Base-by-base conservation (phyloP, 2,329 filamentous ascomycete genomes). In the Ophiobolus disseminans region DNA sequence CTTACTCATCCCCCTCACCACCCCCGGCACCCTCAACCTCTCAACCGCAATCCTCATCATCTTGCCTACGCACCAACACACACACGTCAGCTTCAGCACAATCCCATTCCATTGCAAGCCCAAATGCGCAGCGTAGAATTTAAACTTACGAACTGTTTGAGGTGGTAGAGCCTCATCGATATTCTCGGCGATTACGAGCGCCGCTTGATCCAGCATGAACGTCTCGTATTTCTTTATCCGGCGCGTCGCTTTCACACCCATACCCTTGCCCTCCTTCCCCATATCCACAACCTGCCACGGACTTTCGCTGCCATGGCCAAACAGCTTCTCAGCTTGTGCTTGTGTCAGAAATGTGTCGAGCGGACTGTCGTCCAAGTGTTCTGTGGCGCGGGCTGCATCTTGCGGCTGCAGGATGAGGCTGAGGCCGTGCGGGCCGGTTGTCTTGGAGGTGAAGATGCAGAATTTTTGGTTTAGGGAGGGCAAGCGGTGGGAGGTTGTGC, bases 131-230 rank as follows among this genome's bases (percentile, higher is more conserved):
- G n/a, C n/a, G n/a, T n/a, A n/a, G n/a, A n/a, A n/a, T n/a, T n/a
- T n/a, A n/a, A n/a, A n/a, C n/a, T n/a, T n/a, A n/a, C n/a, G n/a
- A n/a, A n/a, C n/a, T n/a, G n/a, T n/a, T n/a, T n/a, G n/a, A n/a
- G n/a, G n/a, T n/a, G n/a, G n/a, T n/a, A n/a, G n/a, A n/a, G 34
- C 39, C 25, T 45, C 44, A 14, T 55, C 48, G 1, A 57, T 13
- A 4, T 47, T 36, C 22, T 55, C 19, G 30, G 58, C 60, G 13
- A 58, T 34, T 3, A 60, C 55, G 3, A 66, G 42, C 10, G 36
- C 47, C 14, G 61, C 59, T 19, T 60, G 58, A 34, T 66, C 63
- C 5, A 66, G 30, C 63, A 66, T 66, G 35, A 66, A 55, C 2
- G 60, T 65, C 35, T 65, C 61, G 21, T 46, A 60, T 26, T 54